A percentile compares a stretch with the other conserved stretches of the same genome.
phyloP scores from a whole-genome alignment of 768 basidiomycete species.

The Lactarius evosmus region DNA sequence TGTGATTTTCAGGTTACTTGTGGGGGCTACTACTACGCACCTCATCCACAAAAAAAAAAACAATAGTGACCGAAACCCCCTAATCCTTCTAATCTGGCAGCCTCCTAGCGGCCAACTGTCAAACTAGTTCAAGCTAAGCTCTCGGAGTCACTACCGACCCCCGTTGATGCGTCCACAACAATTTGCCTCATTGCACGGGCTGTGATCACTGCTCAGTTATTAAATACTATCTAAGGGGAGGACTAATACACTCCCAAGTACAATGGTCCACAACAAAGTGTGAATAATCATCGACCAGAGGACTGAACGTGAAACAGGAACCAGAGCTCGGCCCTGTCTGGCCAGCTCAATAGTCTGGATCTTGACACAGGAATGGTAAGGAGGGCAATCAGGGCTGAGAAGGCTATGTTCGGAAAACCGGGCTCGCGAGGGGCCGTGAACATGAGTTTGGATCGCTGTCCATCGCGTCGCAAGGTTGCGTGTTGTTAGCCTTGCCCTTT shows the following conservation, averaged over 20 bases:
- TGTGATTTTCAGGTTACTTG: not conserved
- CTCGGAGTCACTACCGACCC: not conserved
- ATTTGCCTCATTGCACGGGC: not conserved
- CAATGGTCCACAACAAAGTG: not conserved
- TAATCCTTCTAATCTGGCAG: too few relatives aligned
- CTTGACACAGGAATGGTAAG: not conserved
- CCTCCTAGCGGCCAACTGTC: too few relatives aligned
- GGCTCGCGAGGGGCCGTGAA: slow-evolving; percentile 7
- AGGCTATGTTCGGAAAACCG: not conserved
- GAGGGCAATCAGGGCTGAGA: not conserved
- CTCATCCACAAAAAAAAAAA: not conserved
- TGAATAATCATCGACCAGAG: not conserved
- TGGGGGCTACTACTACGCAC: not conserved
- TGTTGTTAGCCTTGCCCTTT: not conserved
- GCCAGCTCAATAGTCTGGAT: not conserved
- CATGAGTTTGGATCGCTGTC: slow-evolving; percentile 4
- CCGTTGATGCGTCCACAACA: not conserved
- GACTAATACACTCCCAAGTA: not conserved
- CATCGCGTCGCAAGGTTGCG: not conserved
- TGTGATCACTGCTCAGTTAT: not conserved
- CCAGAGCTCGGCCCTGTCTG: not conserved
- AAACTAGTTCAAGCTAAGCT: not conserved
- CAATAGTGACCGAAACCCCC: not conserved
- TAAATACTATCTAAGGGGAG: not conserved
- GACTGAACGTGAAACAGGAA: slow-evolving; percentile 14